Evolutionary conservation across 1,139 yeast species (phyloP), one percentile per base, ranked within the genome.

Genomic region (Yamadazyma spencermartinsiae): DNA sequence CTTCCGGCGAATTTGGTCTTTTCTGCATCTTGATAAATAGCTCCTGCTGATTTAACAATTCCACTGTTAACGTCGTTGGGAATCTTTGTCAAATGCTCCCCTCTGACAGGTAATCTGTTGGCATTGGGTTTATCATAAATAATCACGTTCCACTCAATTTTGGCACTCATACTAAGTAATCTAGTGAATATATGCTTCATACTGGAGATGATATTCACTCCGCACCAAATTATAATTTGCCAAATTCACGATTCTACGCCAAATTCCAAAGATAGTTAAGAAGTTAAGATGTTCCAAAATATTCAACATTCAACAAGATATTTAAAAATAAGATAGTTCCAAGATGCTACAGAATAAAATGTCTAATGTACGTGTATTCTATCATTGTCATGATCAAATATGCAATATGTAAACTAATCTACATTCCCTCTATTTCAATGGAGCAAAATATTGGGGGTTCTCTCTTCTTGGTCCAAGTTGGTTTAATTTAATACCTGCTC

Each of bases 1-100:
- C 90, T 81, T 3, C 95, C 95, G 6, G 83, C 86, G 59, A 86
- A 81, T 45, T 76, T 66, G 32, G 84, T 72, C 55, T 61, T 68
- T 33, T 63, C 60, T 24, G 60, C 72, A 45, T 74, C 79, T 19
- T 65, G 69, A 61, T 63, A 81, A 40, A 81, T 67, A 14, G 86
- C 84, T 21, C 89, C 90, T 3, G 80, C 92, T 40, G 80, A 70
- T 28, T 77, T 76, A 40, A 86, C 68, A 21, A 73, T 65, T 1
- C 88, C 87, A 11, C 66, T 56, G 28, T 69, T 71, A 37, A 81
- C 76, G 10, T 62, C 50, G 4, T 66, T 64, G 9, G 82, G 79
- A 40, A 83, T 74, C 2, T 61, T 75, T 14, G 74, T 74, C 24
- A 86, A 58, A 57, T 86, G 95, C 38, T 65, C 65, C 4, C 78